Evolutionary conservation across 805 yeast species (phyloP).

Genomic region (Metschnikowia kunwiensis): DNA sequence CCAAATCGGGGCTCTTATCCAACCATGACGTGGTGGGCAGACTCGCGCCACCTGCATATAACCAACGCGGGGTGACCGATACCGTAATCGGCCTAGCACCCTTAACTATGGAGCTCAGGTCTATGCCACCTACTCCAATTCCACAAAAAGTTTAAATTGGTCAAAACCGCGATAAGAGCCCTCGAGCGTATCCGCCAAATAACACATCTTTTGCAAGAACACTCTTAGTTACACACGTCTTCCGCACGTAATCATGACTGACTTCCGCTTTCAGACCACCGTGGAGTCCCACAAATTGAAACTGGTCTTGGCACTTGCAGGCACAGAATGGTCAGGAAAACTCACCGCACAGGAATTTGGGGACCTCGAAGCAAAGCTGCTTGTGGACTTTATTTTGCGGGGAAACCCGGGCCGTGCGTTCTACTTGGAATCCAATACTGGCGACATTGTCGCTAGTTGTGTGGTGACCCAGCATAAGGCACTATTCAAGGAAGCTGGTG

Average conservation of each 20-base stretch:
- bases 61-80: too few species aligned
- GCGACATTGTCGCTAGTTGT: conserved; percentile 23
- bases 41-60: too few species aligned
- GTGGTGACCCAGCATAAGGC: conserved; percentile 27
- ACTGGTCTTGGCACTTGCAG: conserved; percentile 23
- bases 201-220: too few species aligned
- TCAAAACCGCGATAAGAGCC: too few species aligned
- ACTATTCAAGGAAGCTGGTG: conserved; percentile 26
- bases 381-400: conserved; percentile 15
- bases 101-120: too few species aligned
- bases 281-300: conserved; percentile 24
- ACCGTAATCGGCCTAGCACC: too few species aligned
- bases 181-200: too few species aligned
- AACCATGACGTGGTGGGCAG: too few species aligned
- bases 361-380: conserved; percentile 14
- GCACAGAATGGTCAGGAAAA: conserved; percentile 24
- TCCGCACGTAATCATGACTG: conserved; percentile 18
- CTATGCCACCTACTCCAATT: too few species aligned
- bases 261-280: conserved; percentile 19
- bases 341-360: conserved; percentile 25
- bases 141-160: too few species aligned
- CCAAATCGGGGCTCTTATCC: too few species aligned
- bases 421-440: conserved; percentile 23
- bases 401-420: conserved; percentile 26
- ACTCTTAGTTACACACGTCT: too few species aligned